Evolutionary conservation across 129 eudicot species (phyloP).

Genomic region (Rutidosis leptorrhynchoides): DNA sequence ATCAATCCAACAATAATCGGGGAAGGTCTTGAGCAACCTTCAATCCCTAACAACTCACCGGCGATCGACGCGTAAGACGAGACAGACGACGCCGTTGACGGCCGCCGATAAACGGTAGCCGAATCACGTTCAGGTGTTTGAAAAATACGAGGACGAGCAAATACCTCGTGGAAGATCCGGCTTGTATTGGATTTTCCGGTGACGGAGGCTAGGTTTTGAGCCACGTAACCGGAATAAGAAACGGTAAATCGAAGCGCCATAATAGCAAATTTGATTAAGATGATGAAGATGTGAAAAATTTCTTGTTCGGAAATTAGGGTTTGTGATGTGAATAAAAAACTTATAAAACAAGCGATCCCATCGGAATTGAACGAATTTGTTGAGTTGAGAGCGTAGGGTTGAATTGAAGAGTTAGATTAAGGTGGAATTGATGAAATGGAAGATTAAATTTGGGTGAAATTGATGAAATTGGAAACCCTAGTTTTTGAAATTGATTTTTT

Average conservation of each 20-base stretch:
- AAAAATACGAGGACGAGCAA: conserved; percentile 37
- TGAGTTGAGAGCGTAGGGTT: conserved; percentile 22
- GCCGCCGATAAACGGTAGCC: conserved; percentile 5
- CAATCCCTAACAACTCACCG: conserved; percentile 39
- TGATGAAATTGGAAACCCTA: background rate
- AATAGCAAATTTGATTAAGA: conserved; percentile 30
- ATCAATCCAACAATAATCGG: conserved; percentile 45
- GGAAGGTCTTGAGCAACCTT: conserved; percentile 19
- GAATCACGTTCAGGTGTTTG: conserved; percentile 43
- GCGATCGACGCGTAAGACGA: conserved; percentile 35
- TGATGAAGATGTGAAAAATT: conserved; percentile 43
- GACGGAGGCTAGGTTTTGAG: conserved; percentile 56
- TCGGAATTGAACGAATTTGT: conserved; percentile 33
- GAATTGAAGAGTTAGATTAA: conserved; percentile 36
- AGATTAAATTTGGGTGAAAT: background rate
- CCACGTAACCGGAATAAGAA: conserved; percentile 59
- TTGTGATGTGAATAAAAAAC: conserved; percentile 24
- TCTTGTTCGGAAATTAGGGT: conserved; percentile 21
- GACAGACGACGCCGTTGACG: conserved; percentile 2
- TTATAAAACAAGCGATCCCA: conserved; percentile 38
- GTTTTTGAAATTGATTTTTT: background rate
- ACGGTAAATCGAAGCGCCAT: conserved; percentile 86
- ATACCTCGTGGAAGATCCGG: conserved; percentile 51
- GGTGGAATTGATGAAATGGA: background rate
- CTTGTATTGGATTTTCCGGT: conserved; percentile 32